A percentile compares a stretch with the other conserved stretches of the same genome.
Conservation (phyloP, 345 rosid genomes). For the Rhizophora mangle region DNA sequence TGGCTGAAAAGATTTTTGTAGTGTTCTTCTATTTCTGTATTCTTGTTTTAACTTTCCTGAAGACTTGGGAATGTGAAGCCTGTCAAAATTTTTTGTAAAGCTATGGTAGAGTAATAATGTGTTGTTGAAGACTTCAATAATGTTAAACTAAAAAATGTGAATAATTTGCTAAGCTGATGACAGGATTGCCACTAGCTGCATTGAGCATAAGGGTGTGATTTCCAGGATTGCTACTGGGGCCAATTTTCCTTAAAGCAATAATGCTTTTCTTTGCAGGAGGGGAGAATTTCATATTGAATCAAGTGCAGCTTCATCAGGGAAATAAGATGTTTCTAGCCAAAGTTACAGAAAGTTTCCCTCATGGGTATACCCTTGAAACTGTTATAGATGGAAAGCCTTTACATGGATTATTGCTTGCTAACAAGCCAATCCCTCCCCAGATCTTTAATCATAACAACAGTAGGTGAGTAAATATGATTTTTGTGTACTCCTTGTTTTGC, state of each 20-base stretch:
- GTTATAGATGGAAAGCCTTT: conserved; percentile 80
- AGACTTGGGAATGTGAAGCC: too few species aligned
- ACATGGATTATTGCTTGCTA: conserved; percentile 75
- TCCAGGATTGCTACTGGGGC: background rate
- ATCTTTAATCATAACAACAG: conserved; percentile 33
- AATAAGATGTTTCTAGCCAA: conserved; percentile 80
- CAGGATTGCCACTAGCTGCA: too few species aligned
- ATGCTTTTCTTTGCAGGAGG: conserved; percentile 44
- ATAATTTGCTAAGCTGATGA: too few species aligned
- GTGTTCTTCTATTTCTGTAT: too few species aligned
- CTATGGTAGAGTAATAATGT: too few species aligned
- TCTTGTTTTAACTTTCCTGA: too few species aligned
- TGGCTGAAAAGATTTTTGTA: too few species aligned
- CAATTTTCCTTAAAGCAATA: background rate
- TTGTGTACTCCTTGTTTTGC: conserved; percentile 9
- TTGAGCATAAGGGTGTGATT: too few species aligned
- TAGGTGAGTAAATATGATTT: conserved; percentile 38
- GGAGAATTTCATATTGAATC: conserved; percentile 40
- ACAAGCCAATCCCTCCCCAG: conserved; percentile 44
- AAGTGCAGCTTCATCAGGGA: conserved; percentile 44
- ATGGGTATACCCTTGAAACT: conserved; percentile 83
- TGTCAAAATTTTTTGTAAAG: too few species aligned
- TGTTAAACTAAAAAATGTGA: too few species aligned
- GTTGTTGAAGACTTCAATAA: too few species aligned
- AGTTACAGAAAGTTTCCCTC: conserved; percentile 64